phyloP scores from a whole-genome alignment of 2,329 filamentous ascomycete species.

The Endothia cerciana region DNA sequence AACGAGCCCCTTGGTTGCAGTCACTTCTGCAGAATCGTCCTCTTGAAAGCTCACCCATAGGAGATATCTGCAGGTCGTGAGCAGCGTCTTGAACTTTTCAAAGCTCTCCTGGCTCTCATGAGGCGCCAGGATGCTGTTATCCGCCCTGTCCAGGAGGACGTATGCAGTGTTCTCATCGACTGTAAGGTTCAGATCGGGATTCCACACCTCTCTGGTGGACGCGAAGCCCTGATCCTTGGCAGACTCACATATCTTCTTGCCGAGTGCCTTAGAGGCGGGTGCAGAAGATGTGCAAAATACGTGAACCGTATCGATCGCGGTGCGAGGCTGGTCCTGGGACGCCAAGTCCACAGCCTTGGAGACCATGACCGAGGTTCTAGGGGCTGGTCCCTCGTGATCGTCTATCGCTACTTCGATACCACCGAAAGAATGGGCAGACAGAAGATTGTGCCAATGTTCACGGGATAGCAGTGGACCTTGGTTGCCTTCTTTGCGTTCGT shows the following conservation, averaged over 20 bases:
- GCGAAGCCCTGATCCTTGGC: not conserved
- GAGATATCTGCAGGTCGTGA: constrained; percentile 20
- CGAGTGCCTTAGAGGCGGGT: not conserved
- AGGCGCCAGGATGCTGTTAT: constrained; percentile 26
- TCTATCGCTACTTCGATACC: constrained; percentile 19
- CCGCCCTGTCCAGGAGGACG: constrained; percentile 29
- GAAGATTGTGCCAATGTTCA: not conserved
- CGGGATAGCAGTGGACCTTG: constrained; percentile 21
- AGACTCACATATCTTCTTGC: not conserved
- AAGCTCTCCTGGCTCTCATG: constrained; percentile 21
- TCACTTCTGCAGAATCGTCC: constrained; percentile 3
- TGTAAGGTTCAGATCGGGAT: not conserved
- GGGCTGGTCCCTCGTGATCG: constrained; percentile 24
- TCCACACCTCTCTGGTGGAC: not conserved
- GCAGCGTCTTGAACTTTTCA: constrained; percentile 26
- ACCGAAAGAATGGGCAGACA: constrained; percentile 3
- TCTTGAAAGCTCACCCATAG: constrained; percentile 29
- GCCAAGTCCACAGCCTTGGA: constrained; percentile 3
- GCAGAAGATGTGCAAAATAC: not conserved
- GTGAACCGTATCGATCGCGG: not conserved
- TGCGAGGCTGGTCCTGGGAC: not conserved
- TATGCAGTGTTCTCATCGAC: constrained; percentile 6
- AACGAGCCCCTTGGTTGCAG: constrained; percentile 25
- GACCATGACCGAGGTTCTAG: constrained; percentile 26
- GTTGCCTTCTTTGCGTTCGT: constrained; percentile 8